These are phyloP conservation scores for Hypoxylon sp. DNA, from an alignment of 2,329 filamentous ascomycete genomes.

Conservation along the genomic window DNA sequence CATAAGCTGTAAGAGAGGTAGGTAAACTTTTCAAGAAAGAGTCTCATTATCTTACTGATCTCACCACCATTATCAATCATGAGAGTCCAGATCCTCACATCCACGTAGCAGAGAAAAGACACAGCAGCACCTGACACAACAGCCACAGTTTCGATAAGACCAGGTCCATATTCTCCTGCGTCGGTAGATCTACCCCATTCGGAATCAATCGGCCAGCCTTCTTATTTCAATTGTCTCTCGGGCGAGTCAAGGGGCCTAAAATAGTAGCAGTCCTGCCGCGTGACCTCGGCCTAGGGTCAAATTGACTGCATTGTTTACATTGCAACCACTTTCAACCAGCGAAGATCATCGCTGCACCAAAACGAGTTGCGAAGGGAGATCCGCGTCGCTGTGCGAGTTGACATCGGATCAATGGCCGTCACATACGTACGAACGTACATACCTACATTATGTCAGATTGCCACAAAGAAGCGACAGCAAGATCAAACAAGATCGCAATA, in stretches of 20 bases:
- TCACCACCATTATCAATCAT: slow-evolving; percentile 24
- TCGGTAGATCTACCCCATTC: slow-evolving; percentile 42
- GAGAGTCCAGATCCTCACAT: slow-evolving; percentile 15
- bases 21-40: not conserved
- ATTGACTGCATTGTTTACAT: slow-evolving; percentile 27
- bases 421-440: slow-evolving; percentile 12
- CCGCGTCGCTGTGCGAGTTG: slow-evolving; percentile 19
- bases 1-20: slow-evolving; percentile 13
- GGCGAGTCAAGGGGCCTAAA: slow-evolving; percentile 25
- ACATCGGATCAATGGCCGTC: slow-evolving; percentile 13
- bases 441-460: slow-evolving; percentile 15
- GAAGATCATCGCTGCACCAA: slow-evolving; percentile 33
- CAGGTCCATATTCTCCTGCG: slow-evolving; percentile 40
- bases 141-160: slow-evolving; percentile 32
- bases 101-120: slow-evolving; percentile 12
- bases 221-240: slow-evolving; percentile 18
- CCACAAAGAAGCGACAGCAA: slow-evolving; percentile 23
- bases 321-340: slow-evolving; percentile 12
- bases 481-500: slow-evolving; percentile 21
- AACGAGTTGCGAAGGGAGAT: slow-evolving; percentile 27
- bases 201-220: slow-evolving; percentile 33
- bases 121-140: slow-evolving; percentile 31
- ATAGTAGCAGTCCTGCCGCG: slow-evolving; percentile 39
- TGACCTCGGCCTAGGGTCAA: slow-evolving; percentile 36
- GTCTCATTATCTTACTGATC: slow-evolving; percentile 10